phyloP scores from a whole-genome alignment of 208 protist species.

The Crithidia expoeki region DNA sequence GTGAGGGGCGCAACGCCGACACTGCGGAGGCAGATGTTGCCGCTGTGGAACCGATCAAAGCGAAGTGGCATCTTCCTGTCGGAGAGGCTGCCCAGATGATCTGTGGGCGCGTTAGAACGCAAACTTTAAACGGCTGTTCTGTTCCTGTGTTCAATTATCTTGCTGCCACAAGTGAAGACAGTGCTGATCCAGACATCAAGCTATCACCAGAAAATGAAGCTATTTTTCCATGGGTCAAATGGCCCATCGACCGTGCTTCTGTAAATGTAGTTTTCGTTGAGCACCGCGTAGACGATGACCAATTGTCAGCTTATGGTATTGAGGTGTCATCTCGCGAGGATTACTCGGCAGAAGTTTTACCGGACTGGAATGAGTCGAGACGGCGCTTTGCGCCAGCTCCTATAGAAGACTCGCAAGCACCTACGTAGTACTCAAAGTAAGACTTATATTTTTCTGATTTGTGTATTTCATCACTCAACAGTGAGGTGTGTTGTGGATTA shows the following conservation, averaged over 20 bases:
- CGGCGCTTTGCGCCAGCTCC: constrained; percentile 16
- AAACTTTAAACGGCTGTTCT: not conserved
- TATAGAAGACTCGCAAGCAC: not conserved
- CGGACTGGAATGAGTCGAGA: constrained; percentile 15
- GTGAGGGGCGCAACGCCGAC: not conserved
- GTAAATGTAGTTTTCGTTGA: constrained; percentile 27
- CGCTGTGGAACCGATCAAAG: not conserved
- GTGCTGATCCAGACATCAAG: not conserved
- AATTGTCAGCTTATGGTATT: constrained; percentile 13
- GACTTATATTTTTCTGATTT: not conserved
- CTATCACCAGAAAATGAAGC: not conserved
- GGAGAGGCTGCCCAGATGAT: constrained; percentile 9
- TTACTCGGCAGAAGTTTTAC: not conserved
- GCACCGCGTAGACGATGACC: constrained; percentile 25
- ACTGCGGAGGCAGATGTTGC: not conserved
- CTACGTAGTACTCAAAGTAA: not conserved
- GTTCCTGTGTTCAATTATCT: not conserved
- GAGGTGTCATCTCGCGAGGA: constrained; percentile 16
- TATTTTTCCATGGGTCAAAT: not conserved
- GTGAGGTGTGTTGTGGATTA: too few relatives aligned
- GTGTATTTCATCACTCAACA: too few relatives aligned
- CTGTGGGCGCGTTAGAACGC: not conserved
- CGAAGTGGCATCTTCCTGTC: constrained; percentile 8
- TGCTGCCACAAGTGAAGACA: not conserved
- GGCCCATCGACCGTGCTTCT: constrained; percentile 4